These are phyloP conservation scores for Protea cynaroides DNA, from an alignment of 164 flowering plant genomes.

Conservation along the genomic window DNA sequence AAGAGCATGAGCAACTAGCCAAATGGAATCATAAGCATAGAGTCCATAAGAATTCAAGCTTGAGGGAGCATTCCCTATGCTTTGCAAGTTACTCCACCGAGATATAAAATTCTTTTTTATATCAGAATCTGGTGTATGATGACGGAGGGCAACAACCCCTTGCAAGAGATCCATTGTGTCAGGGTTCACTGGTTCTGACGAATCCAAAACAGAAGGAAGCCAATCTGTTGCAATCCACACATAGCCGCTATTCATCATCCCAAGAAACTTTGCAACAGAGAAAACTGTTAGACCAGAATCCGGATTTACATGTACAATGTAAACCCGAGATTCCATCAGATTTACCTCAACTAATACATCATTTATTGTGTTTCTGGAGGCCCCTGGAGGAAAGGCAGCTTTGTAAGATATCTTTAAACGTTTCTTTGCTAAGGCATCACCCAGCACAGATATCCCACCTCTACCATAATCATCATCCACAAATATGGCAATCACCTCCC, in stretches of 20 bases:
- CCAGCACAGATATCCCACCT: conserved; percentile 62
- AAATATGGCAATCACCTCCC: conserved; percentile 73
- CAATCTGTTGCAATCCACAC: conserved; percentile 97
- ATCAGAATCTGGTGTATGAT: conserved; percentile 61
- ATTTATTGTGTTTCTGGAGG: conserved; percentile 30
- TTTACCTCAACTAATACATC: conserved; percentile 49
- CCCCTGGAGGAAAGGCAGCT: conserved; percentile 61
- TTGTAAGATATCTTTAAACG: conserved; percentile 73
- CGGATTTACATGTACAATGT: conserved; percentile 78
- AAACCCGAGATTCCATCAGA: conserved; percentile 83
- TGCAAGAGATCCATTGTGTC: conserved; percentile 48
- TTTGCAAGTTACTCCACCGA: conserved; percentile 39
- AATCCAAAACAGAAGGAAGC: conserved; percentile 76
- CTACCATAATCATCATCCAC: conserved; percentile 90
- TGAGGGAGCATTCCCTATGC: conserved; percentile 18
- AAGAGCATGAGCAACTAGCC: conserved; percentile 76
- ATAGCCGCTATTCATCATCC: conserved; percentile 64
- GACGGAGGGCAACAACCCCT: conserved; percentile 83
- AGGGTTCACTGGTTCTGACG: conserved; percentile 25
- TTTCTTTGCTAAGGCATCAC: conserved; percentile 67
- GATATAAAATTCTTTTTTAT: conserved; percentile 41
- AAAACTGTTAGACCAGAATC: conserved; percentile 60
- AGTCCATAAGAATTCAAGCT: conserved; percentile 57
- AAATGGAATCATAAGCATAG: conserved; percentile 90
- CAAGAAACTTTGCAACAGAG: conserved; percentile 52